A percentile compares a stretch with the other conserved stretches of the same genome.
phyloP scores from a whole-genome alignment of 768 basidiomycete genomes.

The Russula abietina region DNA sequence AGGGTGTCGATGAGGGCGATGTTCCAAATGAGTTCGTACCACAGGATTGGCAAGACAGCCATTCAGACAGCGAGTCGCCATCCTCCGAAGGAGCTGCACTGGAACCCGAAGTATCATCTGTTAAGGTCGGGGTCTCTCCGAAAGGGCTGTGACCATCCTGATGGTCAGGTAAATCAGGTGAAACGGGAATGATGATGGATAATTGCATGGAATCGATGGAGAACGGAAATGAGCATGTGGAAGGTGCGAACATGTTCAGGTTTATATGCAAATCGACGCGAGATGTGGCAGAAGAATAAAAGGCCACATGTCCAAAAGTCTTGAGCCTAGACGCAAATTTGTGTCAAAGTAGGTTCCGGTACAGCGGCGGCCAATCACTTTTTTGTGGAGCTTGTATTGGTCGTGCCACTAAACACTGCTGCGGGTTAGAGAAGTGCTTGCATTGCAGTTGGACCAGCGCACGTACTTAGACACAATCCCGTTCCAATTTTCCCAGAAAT shows the following conservation, averaged over 20 bases:
- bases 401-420: not conserved
- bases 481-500: not conserved
- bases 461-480: not conserved
- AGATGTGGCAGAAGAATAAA: conserved; percentile 10
- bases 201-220: conserved; percentile 6
- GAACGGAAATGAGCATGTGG: not conserved
- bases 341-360: not conserved
- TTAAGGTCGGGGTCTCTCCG: not conserved
- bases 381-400: not conserved
- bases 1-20: not conserved
- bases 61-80: not conserved
- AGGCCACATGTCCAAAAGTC: conserved; percentile 1
- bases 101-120: not conserved
- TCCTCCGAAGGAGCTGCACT: not conserved
- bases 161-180: not conserved
- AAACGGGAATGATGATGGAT: conserved; percentile 5
- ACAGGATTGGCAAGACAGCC: not conserved
- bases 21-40: not conserved
- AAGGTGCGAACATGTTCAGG: not conserved
- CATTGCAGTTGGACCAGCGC: not conserved
- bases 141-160: not conserved
- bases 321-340: not conserved
- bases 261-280: conserved; percentile 6
- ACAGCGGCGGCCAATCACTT: not conserved
- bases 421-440: not conserved